These are phyloP conservation scores for Aspergillus sp. DNA, from an alignment of 2,329 filamentous ascomycete species.

Conservation along the genomic window DNA sequence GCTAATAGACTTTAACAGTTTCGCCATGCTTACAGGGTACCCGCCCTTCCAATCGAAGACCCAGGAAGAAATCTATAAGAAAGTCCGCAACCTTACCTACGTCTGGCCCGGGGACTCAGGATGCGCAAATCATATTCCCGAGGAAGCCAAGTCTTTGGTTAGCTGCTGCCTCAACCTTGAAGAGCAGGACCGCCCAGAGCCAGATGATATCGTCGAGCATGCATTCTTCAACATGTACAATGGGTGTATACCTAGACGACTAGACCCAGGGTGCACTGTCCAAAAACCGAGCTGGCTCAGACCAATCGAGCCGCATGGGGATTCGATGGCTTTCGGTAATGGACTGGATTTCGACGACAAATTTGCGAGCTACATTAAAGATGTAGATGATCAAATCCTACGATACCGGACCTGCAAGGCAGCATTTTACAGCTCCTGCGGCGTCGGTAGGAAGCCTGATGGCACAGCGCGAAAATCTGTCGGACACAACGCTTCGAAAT, in stretches of 20 bases:
- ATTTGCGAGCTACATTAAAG: conserved; percentile 34
- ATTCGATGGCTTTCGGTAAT: conserved; percentile 44
- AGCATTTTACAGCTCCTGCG: conserved; percentile 46
- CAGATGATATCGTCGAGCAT: conserved; percentile 52
- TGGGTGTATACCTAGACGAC: conserved; percentile 46
- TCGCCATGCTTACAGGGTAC: conserved; percentile 94
- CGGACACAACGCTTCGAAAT: conserved; percentile 47
- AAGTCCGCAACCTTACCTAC: conserved; percentile 49
- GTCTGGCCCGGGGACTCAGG: conserved; percentile 50
- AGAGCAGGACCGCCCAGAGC: conserved; percentile 49
- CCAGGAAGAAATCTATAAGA: conserved; percentile 53
- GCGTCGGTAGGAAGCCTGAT: conserved; percentile 44
- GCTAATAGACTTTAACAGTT: conserved; percentile 52
- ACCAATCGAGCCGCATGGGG: conserved; percentile 46
- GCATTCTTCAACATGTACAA: conserved; percentile 52
- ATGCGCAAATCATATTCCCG: conserved; percentile 46
- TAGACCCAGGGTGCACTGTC: conserved; percentile 41
- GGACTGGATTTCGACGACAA: conserved; percentile 45
- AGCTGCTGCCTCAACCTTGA: conserved; percentile 48
- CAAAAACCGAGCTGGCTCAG: conserved; percentile 46
- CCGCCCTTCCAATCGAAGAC: conserved; percentile 86
- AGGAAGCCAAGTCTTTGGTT: conserved; percentile 51
- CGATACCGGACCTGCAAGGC: conserved; percentile 42
- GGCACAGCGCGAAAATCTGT: conserved; percentile 43
- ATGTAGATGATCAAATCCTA: conserved; percentile 37